Percentiles rank a stretch among this genome's conserved stretches.
Conservation (phyloP, 2,329 filamentous ascomycete species). For the Botrytis cinerea region DNA sequence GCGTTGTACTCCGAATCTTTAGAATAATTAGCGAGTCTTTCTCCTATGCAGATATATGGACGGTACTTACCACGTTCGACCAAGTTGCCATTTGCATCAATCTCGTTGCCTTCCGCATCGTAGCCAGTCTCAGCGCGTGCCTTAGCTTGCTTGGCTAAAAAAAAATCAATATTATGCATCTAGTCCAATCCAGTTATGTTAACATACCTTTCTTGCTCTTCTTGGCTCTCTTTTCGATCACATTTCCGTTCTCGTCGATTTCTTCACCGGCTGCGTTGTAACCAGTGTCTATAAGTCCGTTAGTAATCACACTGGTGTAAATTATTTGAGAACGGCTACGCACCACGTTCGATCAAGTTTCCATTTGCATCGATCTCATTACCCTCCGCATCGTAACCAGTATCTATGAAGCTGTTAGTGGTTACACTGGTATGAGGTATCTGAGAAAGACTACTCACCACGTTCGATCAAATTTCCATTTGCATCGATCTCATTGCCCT, state of each 20-base stretch:
- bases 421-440: not conserved
- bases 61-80: not conserved
- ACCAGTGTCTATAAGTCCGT: not conserved
- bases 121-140: conserved; percentile 15
- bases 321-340: not conserved
- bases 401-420: not conserved
- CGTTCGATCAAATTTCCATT: not conserved
- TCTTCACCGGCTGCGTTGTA: conserved; percentile 6
- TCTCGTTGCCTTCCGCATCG: conserved; percentile 29
- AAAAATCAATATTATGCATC: not conserved
- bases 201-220: not conserved
- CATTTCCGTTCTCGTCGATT: not conserved
- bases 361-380: conserved; percentile 14
- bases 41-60: not conserved
- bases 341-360: not conserved
- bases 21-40: not conserved
- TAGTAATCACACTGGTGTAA: not conserved
- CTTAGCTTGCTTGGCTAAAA: not conserved
- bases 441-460: not conserved
- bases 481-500: conserved; percentile 12
- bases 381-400: not conserved
- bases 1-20: conserved; percentile 9
- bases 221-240: not conserved
- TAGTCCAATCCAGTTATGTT: not conserved
- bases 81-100: conserved; percentile 11